A percentile compares a stretch with the other conserved stretches of the same genome.
Conservation (phyloP, 306 rosid species). For the Fagus crenata region DNA sequence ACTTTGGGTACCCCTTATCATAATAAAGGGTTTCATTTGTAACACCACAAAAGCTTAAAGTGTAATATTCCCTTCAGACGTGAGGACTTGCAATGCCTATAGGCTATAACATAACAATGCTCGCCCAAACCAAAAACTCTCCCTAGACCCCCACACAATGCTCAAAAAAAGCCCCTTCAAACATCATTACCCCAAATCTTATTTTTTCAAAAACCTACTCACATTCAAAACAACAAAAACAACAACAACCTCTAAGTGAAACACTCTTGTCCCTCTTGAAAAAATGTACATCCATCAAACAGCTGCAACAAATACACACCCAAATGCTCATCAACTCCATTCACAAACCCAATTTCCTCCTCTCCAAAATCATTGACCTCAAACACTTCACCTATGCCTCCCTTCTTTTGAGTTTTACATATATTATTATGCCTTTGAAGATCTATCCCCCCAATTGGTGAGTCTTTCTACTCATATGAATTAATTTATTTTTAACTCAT, state of each 20-base stretch:
- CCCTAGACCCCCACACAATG: conserved; percentile 5
- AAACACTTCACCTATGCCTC: conserved; percentile 56
- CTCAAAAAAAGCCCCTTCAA: conserved; percentile 21
- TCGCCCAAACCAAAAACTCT: background rate
- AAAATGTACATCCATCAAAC: conserved; percentile 48
- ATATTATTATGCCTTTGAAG: too few species aligned
- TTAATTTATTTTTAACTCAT: too few species aligned
- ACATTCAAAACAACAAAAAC: background rate
- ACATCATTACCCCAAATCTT: conserved; percentile 29
- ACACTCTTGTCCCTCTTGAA: conserved; percentile 39
- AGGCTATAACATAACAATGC: background rate
- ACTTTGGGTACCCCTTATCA: too few species aligned
- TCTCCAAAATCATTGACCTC: conserved; percentile 56
- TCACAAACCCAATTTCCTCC: conserved; percentile 63
- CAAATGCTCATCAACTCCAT: conserved; percentile 64
- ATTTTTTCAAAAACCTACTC: background rate
- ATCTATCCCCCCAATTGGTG: too few species aligned
- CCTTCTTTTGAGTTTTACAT: conserved; percentile 29
- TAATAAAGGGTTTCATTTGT: too few species aligned
- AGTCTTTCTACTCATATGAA: too few species aligned
- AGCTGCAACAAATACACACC: conserved; percentile 58
- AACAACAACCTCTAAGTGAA: conserved; percentile 21
- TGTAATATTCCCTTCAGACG: too few species aligned
- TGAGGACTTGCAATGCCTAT: too few species aligned
- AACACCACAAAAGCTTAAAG: too few species aligned